These are phyloP conservation scores for Exophiala viscosa DNA, from an alignment of 2,329 filamentous ascomycete species.

Conservation along the genomic window DNA sequence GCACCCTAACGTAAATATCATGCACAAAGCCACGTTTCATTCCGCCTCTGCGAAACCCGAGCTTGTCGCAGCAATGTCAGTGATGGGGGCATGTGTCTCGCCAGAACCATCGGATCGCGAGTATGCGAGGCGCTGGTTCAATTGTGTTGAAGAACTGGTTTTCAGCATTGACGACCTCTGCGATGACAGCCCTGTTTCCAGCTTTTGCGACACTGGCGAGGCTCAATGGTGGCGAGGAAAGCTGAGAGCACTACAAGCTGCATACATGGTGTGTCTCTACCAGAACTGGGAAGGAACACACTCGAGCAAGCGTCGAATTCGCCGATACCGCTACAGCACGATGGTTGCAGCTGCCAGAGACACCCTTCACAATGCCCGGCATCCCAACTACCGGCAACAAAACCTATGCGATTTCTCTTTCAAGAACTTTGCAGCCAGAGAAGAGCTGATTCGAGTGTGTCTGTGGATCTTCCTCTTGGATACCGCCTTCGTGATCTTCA, in stretches of 20 bases:
- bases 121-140: conserved; percentile 35
- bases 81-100: conserved; percentile 31
- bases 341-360: conserved; percentile 31
- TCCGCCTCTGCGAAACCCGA: conserved; percentile 30
- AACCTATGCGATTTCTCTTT: conserved; percentile 33
- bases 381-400: conserved; percentile 20
- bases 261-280: conserved; percentile 38
- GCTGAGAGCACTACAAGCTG: conserved; percentile 37
- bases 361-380: conserved; percentile 31
- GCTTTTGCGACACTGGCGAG: background rate
- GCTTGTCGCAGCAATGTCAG: conserved; percentile 36
- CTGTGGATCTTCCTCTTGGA: conserved; percentile 39
- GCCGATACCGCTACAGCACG: conserved; percentile 32
- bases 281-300: conserved; percentile 41
- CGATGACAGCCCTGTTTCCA: conserved; percentile 27
- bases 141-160: conserved; percentile 37
- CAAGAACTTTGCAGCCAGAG: conserved; percentile 33
- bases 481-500: conserved; percentile 40
- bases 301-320: conserved; percentile 34
- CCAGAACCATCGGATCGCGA: background rate
- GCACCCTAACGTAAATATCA: conserved; percentile 37
- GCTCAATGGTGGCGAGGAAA: conserved; percentile 24
- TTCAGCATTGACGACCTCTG: conserved; percentile 40
- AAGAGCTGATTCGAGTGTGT: conserved; percentile 36
- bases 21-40: conserved; percentile 38